Percentiles rank a stretch among this genome's conserved stretches.
phyloP scores from a whole-genome alignment of 2,329 filamentous ascomycete genomes.

The Camillea tinctor region DNA sequence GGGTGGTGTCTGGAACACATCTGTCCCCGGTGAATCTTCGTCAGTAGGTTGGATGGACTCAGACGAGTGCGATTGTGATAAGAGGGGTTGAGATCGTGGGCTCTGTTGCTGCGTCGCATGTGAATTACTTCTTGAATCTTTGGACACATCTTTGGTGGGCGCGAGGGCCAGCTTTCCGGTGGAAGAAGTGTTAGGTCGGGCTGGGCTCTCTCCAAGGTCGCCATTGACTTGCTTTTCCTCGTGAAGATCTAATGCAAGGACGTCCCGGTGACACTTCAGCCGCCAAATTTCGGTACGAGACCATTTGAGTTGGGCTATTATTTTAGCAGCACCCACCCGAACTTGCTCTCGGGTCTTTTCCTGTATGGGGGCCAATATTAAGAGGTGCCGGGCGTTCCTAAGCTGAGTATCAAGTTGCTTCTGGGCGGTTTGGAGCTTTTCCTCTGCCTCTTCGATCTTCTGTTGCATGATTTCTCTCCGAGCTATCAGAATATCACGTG shows the following conservation, averaged over 20 bases:
- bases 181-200: slow-evolving; percentile 12
- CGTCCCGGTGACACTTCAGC: slow-evolving; percentile 85
- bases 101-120: slow-evolving; percentile 35
- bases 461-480: slow-evolving; percentile 78
- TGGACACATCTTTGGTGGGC: slow-evolving; percentile 30
- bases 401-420: slow-evolving; percentile 80
- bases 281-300: slow-evolving; percentile 92
- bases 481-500: slow-evolving; percentile 80
- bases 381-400: slow-evolving; percentile 85
- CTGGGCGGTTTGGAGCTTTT: slow-evolving; percentile 69
- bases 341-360: slow-evolving; percentile 86
- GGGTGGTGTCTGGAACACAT: slow-evolving; percentile 50
- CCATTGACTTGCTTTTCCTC: slow-evolving; percentile 61
- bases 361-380: slow-evolving; percentile 85
- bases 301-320: slow-evolving; percentile 90
- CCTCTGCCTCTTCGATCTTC: slow-evolving; percentile 80
- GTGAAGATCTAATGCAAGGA: slow-evolving; percentile 79
- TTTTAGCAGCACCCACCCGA: slow-evolving; percentile 77
- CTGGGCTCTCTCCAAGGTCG: slow-evolving; percentile 27
- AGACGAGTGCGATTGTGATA: slow-evolving; percentile 33
- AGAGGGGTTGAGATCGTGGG: slow-evolving; percentile 35
- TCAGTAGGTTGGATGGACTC: slow-evolving; percentile 32
- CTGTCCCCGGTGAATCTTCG: slow-evolving; percentile 39
- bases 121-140: slow-evolving; percentile 37
- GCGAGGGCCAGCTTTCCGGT: slow-evolving; percentile 20